Evolutionary conservation across 1,284 basidiomycete species (phyloP), one percentile per base, ranked within the genome.

Genomic region (Tylopilus orsonianus): DNA sequence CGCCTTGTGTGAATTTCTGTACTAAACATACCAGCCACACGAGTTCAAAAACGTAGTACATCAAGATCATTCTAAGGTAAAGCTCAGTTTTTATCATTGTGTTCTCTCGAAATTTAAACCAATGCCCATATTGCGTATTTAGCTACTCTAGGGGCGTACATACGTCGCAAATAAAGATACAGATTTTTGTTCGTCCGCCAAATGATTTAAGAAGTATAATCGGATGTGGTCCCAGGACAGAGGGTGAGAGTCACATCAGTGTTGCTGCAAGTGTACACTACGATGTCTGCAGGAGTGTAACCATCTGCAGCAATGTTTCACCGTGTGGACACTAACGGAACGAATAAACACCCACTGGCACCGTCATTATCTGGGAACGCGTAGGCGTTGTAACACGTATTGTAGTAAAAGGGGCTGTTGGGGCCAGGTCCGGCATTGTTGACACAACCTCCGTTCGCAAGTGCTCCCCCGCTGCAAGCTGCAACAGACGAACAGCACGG

Each of bases 351-450:
- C 32, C 6, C 32, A 33, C 32, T 33, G 14, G 14, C 14, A 18
- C 32, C 32, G 16, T 33, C 32, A 18, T 33, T 61, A 45, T 61
- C 59, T 33, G 61, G 60, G 55, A 61, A 62, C 16, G 60, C 61
- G 16, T 59, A 62, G 18, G 60, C 60, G 19, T 62, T 62, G 27
- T 41, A 46, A 44, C 60, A 62, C 29, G 53, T 55, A 37, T 46
- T 23, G 9, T 33, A 8, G 32, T 33, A 33, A n/a, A 33, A 33
- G 32, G 14, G 16, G 9, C 32, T 33, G 32, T 61, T 46, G 8
- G 61, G 60, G 16, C 60, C 60, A 19, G 62, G 52, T 24, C 58
- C 58, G 5, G 36, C 49, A 6, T 62, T 56, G 51, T 58, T 49
- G 2, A 29, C 19, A 35, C 54, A 62, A 16, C 60, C 58, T 46